These are phyloP conservation scores for Sporothrix inflata DNA, from an alignment of 2,329 filamentous ascomycete species.

Conservation along the genomic window DNA sequence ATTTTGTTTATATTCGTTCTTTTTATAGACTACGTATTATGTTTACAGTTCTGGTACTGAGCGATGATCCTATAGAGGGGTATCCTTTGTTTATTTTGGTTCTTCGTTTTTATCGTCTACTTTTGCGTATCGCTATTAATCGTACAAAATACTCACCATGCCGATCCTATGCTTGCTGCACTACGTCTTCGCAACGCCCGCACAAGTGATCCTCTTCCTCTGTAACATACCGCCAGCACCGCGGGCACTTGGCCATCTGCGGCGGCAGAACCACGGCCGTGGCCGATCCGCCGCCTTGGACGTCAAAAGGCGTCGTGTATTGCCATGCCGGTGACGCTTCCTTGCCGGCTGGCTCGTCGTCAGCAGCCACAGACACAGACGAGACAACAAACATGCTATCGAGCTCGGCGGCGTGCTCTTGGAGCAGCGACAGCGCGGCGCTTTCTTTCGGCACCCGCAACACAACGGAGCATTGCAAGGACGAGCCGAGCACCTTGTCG, in stretches of 20 bases:
- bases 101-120: neutral
- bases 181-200: conserved; percentile 69
- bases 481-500: conserved; percentile 75
- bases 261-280: conserved; percentile 55
- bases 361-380: conserved; percentile 55
- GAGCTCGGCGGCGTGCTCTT: conserved; percentile 54
- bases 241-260: conserved; percentile 69
- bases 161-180: conserved; percentile 41
- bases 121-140: neutral
- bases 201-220: conserved; percentile 69
- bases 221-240: conserved; percentile 90
- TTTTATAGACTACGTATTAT: neutral
- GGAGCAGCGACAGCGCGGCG: conserved; percentile 43
- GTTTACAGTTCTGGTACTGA: neutral
- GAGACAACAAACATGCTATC: conserved; percentile 72
- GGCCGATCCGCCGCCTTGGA: conserved; percentile 44
- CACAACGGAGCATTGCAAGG: conserved; percentile 74
- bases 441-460: conserved; percentile 49
- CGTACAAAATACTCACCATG: neutral
- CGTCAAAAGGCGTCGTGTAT: conserved; percentile 50
- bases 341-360: conserved; percentile 37
- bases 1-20: neutral
- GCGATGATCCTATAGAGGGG: conserved; percentile 26
- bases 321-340: conserved; percentile 43
- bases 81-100: conserved; percentile 12